Evolutionary conservation across 2,329 filamentous ascomycete genomes (phyloP).

Genomic region (Gaeumannomyces tritici): DNA sequence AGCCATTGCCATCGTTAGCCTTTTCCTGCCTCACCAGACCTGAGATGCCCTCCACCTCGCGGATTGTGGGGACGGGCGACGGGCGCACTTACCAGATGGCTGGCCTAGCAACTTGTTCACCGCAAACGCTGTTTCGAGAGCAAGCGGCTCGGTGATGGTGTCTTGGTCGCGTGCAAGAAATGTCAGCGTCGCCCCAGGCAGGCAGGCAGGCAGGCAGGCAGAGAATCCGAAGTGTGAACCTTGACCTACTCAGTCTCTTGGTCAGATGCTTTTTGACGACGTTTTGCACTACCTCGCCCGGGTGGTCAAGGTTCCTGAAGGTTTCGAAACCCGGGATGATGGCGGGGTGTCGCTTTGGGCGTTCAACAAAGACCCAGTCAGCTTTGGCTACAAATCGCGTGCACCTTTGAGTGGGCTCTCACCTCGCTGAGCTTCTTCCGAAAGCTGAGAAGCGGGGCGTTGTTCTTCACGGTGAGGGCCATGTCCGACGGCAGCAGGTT

Average conservation of each 20-base stretch:
- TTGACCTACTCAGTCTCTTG: neutral
- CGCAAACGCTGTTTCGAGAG: neutral
- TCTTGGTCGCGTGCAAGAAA: neutral
- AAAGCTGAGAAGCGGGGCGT: neutral
- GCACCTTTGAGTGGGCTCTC: too few relatives aligned
- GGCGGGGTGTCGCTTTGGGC: too few relatives aligned
- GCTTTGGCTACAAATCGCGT: too few relatives aligned
- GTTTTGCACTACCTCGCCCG: neutral
- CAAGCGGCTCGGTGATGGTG: neutral
- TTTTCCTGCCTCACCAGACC: rapidly evolving
- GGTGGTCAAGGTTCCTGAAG: neutral
- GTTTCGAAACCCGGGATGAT: too few relatives aligned
- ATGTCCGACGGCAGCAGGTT: neutral
- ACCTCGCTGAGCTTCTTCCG: too few relatives aligned
- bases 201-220: too few relatives aligned
- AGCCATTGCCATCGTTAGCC: too few relatives aligned
- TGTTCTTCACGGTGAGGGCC: neutral
- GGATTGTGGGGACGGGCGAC: too few relatives aligned
- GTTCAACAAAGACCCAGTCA: too few relatives aligned
- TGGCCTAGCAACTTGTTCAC: neutral
- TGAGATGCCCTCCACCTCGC: too few relatives aligned
- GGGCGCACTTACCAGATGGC: neutral
- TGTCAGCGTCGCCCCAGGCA: too few relatives aligned
- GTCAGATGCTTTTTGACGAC: neutral
- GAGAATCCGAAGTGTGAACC: too few relatives aligned